Base-by-base conservation (phyloP, 768 basidiomycete species). In the Lactarius trivialis region DNA sequence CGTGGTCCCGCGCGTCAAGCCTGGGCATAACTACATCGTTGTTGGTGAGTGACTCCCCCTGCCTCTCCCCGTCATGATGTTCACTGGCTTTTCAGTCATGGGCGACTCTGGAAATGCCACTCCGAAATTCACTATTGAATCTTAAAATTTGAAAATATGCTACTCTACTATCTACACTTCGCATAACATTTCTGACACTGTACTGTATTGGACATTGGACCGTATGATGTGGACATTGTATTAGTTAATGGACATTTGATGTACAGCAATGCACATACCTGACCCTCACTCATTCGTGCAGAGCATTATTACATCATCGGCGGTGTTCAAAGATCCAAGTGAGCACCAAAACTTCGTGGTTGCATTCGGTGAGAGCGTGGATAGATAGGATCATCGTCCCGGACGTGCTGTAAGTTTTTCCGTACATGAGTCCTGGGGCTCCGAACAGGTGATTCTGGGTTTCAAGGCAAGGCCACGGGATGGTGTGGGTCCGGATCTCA, bases 31-130 rank as follows among this genome's bases (percentile, higher is more conserved):
- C 71, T 90, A 87, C 66, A 78, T 84, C 58, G 73, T 90, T 69
- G 85, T 81, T 62, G 68, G 88, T 88, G 69, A 76, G 87, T 82
- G n/a, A 36, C 4, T 17, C 15, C 7, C 32, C 60, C 6, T 15
- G 7, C 21, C 14, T 24, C 28, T 34, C 12, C 21, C 30, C 41
- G n/a, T 60, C 8, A 56, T 60, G 49, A 54, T 15, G 14, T 28
- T 59, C 26, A 60, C 60, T 28, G 61, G 24, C 2, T 67, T 24
- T 37, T 4, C 61, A 88, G 87, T 87, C 45, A 75, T 85, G 65
- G 88, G 88, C 30, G 82, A 86, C 68, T 86, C 85, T 15, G 88
- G 88, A 12, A 82, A 91, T 64, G 66, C 71, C 9, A 85, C 82
- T 68, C 81, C 81, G 0, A 19, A 73, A 41, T 89, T 91, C 70